These are phyloP conservation scores for Zymoseptoria brevis DNA, from an alignment of 2,329 filamentous ascomycete genomes.

Conservation along the genomic window DNA sequence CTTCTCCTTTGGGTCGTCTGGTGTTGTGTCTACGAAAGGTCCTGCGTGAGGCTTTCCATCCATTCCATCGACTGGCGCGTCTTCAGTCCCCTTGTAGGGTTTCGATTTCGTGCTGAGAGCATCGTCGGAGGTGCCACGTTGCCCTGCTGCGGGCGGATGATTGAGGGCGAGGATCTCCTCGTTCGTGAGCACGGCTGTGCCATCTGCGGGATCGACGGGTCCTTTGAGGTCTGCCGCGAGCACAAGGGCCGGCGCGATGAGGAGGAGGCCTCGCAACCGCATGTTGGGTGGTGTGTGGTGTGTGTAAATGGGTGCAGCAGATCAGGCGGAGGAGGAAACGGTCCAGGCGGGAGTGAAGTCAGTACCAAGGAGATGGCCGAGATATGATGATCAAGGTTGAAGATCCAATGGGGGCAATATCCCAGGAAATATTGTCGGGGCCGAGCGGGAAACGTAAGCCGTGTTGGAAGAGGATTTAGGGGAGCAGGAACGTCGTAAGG, in stretches of 20 bases:
- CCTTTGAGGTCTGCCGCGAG: conserved; percentile 34
- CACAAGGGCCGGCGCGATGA: conserved; percentile 51
- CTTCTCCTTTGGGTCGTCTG: conserved; percentile 19
- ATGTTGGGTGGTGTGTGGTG: conserved; percentile 37
- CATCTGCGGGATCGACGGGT: conserved; percentile 5
- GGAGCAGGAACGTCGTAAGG: too few relatives aligned
- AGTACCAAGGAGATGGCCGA: too few relatives aligned
- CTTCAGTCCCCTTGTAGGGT: conserved; percentile 52
- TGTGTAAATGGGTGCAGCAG: neutral
- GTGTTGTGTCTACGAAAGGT: conserved; percentile 58
- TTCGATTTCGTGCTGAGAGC: conserved; percentile 20
- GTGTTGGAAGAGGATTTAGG: too few relatives aligned
- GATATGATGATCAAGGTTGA: too few relatives aligned
- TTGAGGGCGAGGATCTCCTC: conserved; percentile 22
- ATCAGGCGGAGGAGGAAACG: too few relatives aligned
- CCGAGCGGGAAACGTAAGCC: too few relatives aligned
- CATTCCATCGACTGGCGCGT: conserved; percentile 83
- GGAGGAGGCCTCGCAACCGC: conserved; percentile 51
- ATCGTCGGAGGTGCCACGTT: neutral
- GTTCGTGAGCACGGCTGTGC: conserved; percentile 16
- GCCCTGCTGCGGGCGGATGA: conserved; percentile 15
- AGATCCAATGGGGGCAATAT: too few relatives aligned
- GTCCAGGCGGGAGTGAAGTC: too few relatives aligned
- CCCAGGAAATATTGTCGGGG: too few relatives aligned
- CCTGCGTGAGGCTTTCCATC: conserved; percentile 91